A percentile compares a stretch with the other conserved stretches of the same genome.
phyloP scores from a whole-genome alignment of 2,329 filamentous ascomycete genomes.

The Trichocomaceae sp. region DNA sequence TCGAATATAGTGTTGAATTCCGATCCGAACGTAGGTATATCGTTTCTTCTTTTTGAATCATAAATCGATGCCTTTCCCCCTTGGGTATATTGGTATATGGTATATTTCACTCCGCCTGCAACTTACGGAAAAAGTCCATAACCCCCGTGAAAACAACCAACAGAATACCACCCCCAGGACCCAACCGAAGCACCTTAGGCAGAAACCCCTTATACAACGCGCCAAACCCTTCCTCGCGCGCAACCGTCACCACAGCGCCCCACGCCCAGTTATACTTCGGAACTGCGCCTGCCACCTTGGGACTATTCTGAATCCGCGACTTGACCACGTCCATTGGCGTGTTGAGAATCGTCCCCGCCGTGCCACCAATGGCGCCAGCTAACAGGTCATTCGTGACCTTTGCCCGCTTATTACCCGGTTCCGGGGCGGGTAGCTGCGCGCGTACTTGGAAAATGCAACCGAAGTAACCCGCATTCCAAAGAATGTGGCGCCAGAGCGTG shows the following conservation, averaged over 20 bases:
- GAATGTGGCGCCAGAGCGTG: constrained; percentile 89
- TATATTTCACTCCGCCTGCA: constrained; percentile 42
- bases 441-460: constrained; percentile 98
- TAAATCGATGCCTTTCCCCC: constrained; percentile 8
- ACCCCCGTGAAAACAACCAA: constrained; percentile 46
- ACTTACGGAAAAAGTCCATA: constrained; percentile 77
- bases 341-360: constrained; percentile 84
- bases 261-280: constrained; percentile 99
- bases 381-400: constrained; percentile 84
- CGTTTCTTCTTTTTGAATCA: neutral
- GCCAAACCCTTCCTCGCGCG: constrained; percentile 84
- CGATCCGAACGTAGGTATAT: too few species aligned
- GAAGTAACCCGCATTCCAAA: constrained; percentile 96
- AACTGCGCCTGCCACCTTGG: constrained; percentile 69
- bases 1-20: too few species aligned
- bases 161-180: constrained; percentile 60
- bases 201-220: constrained; percentile 97
- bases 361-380: constrained; percentile 82
- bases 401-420: constrained; percentile 60
- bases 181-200: constrained; percentile 80
- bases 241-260: constrained; percentile 75
- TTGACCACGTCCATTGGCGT: constrained; percentile 97
- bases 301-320: constrained; percentile 91
- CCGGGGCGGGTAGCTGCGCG: constrained; percentile 70
- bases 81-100: neutral